Percentiles rank a stretch among this genome's conserved stretches.
Evolutionary conservation across 768 basidiomycete genomes (phyloP).

Genomic region (Filobasidium wieringae): DNA sequence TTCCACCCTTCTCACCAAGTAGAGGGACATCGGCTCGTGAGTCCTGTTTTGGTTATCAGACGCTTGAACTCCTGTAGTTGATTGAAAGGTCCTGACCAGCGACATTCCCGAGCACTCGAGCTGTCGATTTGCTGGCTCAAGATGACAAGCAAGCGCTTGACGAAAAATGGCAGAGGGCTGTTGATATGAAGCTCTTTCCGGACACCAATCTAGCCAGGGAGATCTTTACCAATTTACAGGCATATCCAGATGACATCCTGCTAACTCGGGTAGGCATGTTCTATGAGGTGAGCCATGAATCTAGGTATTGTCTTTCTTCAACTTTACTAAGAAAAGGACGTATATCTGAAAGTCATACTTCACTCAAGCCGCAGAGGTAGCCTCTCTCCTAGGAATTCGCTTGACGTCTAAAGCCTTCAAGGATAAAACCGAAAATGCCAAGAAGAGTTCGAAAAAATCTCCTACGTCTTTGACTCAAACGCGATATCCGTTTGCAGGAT

Average conservation of each 20-base stretch:
- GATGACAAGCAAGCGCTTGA: not conserved
- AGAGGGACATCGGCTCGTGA: too few species aligned
- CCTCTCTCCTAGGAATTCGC: conserved; percentile 60
- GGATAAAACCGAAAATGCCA: conserved; percentile 42
- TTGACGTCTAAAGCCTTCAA: conserved; percentile 44
- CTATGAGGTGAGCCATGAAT: conserved; percentile 58
- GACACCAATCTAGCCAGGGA: conserved; percentile 53
- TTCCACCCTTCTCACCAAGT: too few species aligned
- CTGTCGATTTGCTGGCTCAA: too few species aligned
- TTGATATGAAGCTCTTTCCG: conserved; percentile 19
- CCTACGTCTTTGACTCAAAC: not conserved
- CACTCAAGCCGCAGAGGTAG: conserved; percentile 70
- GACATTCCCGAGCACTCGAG: too few species aligned
- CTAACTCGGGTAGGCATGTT: conserved; percentile 89
- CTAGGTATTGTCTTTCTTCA: not conserved
- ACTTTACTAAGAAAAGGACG: not conserved
- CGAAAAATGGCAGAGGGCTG: not conserved
- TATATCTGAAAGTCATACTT: conserved; percentile 67
- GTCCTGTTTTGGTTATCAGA: too few species aligned
- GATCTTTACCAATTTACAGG: conserved; percentile 57
- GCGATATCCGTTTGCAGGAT: conserved; percentile 70
- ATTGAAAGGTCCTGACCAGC: too few species aligned
- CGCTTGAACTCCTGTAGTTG: too few species aligned
- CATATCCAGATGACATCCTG: conserved; percentile 76
- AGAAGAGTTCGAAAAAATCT: not conserved